These are phyloP conservation scores for Escovopsis sp. DNA, from an alignment of 2,329 filamentous ascomycete genomes.

Conservation along the genomic window DNA sequence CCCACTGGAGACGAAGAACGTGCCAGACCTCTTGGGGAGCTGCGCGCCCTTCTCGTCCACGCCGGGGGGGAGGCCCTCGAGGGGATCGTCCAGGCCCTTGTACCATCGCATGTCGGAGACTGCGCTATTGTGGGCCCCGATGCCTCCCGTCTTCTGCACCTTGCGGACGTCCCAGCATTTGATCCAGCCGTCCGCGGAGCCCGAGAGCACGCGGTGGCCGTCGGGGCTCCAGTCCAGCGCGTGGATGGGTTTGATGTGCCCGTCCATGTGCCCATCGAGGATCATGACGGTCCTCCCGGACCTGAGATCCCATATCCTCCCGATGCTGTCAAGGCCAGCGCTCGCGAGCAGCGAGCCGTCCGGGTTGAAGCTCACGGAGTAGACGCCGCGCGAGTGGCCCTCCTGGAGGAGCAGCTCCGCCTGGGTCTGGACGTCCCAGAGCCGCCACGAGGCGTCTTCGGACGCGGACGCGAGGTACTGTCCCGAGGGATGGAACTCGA, in stretches of 20 bases:
- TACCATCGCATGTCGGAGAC: conserved; percentile 92
- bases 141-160: conserved; percentile 65
- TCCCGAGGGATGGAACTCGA: conserved; percentile 89
- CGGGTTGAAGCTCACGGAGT: conserved; percentile 73
- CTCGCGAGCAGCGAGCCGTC: conserved; percentile 85
- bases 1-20: conserved; percentile 78
- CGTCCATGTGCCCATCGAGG: conserved; percentile 69
- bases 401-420: conserved; percentile 80
- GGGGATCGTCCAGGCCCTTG: conserved; percentile 66
- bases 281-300: conserved; percentile 93
- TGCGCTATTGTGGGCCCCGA: conserved; percentile 81
- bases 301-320: conserved; percentile 85
- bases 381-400: conserved; percentile 88
- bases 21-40: conserved; percentile 70
- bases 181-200: conserved; percentile 85
- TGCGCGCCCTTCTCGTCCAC: conserved; percentile 49
- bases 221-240: conserved; percentile 86
- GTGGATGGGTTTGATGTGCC: conserved; percentile 79
- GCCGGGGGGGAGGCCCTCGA: conserved; percentile 43
- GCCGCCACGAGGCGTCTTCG: conserved; percentile 88
- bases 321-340: conserved; percentile 88
- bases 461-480: conserved; percentile 83
- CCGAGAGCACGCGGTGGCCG: conserved; percentile 81
- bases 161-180: conserved; percentile 97
- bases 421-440: conserved; percentile 85